A percentile compares a stretch with the other conserved stretches of the same genome.
Conservation (phyloP, 176 grass and related monocot genomes). For the Aegilops speltoides region DNA sequence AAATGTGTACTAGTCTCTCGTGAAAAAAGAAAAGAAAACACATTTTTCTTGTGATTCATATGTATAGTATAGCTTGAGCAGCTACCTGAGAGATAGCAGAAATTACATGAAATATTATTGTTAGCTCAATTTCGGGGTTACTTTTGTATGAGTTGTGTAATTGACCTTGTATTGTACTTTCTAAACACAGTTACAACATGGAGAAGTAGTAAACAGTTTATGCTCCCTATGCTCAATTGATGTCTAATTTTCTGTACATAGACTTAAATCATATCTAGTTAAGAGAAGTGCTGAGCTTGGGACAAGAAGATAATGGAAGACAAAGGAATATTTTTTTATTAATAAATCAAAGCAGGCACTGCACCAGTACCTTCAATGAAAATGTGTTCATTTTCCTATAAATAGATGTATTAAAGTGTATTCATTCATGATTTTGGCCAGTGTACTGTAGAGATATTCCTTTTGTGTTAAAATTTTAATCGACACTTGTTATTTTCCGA, state of each 20-base stretch:
- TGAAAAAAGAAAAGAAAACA: background rate
- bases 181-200: background rate
- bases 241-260: background rate
- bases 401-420: background rate
- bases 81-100: background rate
- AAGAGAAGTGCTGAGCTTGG: background rate
- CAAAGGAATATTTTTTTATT: constrained; percentile 10
- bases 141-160: constrained; percentile 1
- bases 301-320: constrained; percentile 2
- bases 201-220: constrained; percentile 5
- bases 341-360: background rate
- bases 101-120: background rate
- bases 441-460: background rate
- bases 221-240: background rate
- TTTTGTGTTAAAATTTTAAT: background rate
- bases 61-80: background rate
- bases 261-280: background rate
- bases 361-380: background rate
- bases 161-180: background rate
- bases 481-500: background rate
- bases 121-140: background rate
- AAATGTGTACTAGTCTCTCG: background rate
- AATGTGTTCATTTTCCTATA: background rate
- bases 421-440: background rate
- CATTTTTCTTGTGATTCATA: background rate